Conservation (phyloP, 306 rosid genomes). For the Lotus japonicus region DNA sequence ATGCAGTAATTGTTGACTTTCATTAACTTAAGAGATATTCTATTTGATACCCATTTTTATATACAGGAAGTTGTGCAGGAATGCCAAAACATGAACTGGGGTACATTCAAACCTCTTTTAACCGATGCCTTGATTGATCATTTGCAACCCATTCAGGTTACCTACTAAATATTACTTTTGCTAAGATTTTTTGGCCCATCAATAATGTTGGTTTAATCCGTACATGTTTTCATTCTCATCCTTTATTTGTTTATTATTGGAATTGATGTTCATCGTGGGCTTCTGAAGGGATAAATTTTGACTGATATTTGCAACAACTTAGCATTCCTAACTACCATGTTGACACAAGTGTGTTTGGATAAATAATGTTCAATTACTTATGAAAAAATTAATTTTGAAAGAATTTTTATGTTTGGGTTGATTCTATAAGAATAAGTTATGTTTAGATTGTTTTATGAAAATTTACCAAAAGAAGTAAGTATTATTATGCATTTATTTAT, state of each 20-base stretch:
- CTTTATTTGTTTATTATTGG: neutral
- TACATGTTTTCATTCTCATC: neutral
- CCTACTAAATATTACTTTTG: conserved; percentile 7
- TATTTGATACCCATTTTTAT: conserved; percentile 1
- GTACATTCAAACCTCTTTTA: conserved; percentile 66
- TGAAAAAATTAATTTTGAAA: neutral
- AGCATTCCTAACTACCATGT: neutral
- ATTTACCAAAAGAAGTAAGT: neutral
- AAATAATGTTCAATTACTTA: no score
- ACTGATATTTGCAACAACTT: neutral
- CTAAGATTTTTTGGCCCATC: conserved; percentile 2
- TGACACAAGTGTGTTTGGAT: neutral
- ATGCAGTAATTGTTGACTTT: conserved; percentile 5
- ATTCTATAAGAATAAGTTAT: neutral
- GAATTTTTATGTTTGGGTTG: neutral
- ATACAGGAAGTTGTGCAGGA: conserved; percentile 74
- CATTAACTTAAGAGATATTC: neutral
- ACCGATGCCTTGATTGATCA: conserved; percentile 77
- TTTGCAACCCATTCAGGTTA: conserved; percentile 88
- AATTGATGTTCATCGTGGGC: neutral
- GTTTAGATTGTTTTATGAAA: neutral
- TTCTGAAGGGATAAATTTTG: neutral
- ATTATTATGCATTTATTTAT: neutral
- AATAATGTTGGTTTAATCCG: neutral
- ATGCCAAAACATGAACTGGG: conserved; percentile 88